These are phyloP conservation scores for Hemileccinum impolitum DNA, from an alignment of 768 basidiomycete species.

Conservation along the genomic window DNA sequence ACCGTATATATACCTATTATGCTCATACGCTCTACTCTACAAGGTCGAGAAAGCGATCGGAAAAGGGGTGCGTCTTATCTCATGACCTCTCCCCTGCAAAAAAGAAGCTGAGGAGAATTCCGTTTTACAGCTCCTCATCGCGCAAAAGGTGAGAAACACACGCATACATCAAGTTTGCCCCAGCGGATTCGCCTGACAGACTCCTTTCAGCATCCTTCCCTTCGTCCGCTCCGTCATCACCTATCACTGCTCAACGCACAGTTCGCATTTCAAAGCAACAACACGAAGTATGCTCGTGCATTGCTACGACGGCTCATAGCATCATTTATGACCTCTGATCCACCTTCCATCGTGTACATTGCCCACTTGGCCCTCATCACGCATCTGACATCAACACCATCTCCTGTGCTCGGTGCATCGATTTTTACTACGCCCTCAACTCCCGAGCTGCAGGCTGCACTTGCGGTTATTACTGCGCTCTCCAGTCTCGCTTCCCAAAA, in stretches of 20 bases:
- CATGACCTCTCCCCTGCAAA: neutral
- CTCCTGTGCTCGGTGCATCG: slow-evolving; percentile 1
- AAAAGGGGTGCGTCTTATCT: slow-evolving; percentile 55
- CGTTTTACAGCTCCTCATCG: slow-evolving; percentile 43
- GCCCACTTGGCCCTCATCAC: slow-evolving; percentile 56
- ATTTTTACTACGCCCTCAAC: slow-evolving; percentile 1
- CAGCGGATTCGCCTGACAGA: slow-evolving; percentile 1
- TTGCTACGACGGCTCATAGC: slow-evolving; percentile 52
- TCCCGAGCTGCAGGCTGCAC: slow-evolving; percentile 29
- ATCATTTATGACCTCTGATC: slow-evolving; percentile 44
- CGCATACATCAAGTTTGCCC: slow-evolving; percentile 5
- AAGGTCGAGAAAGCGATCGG: slow-evolving; percentile 63
- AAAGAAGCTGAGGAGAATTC: slow-evolving; percentile 1
- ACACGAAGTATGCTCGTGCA: slow-evolving; percentile 57
- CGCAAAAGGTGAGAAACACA: slow-evolving; percentile 51
- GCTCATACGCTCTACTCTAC: neutral
- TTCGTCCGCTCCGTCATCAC: slow-evolving; percentile 57
- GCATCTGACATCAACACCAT: slow-evolving; percentile 32
- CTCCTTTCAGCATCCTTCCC: slow-evolving; percentile 53
- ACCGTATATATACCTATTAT: neutral
- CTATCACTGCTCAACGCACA: slow-evolving; percentile 62
- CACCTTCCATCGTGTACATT: slow-evolving; percentile 51
- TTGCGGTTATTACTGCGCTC: slow-evolving; percentile 33
- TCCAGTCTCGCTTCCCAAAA: slow-evolving; percentile 29
- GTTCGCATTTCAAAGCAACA: slow-evolving; percentile 44